Base-by-base conservation (phyloP, 2,329 filamentous ascomycete genomes). In the Clarireedia hainanense region DNA sequence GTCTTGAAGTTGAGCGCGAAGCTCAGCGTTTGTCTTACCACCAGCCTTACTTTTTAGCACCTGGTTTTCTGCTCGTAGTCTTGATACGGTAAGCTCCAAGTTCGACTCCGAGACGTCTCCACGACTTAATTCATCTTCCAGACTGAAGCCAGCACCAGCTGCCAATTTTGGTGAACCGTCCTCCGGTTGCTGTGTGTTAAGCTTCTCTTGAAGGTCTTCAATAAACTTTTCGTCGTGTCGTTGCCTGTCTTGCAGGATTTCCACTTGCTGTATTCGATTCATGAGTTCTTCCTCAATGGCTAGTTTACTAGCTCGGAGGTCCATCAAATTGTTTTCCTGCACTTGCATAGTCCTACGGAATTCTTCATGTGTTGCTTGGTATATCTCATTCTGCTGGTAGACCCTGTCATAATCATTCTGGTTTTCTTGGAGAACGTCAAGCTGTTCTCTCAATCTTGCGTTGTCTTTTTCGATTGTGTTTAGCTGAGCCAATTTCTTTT, bases 1-100 rank as follows among this genome's bases (percentile, higher is more conserved):
- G 56, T 79, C 75, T 48, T 85, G 81, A 30, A 84, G 71, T 59
- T 85, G 80, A 52, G 74, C 73, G 30, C 80, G 75, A 47, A 85
- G 70, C 45, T 75, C 71, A 45, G 77, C 76, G 55, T 76, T 79
- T 61, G 83, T 80, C 1, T 78, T 77, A 6, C 76, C 75, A 6
- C 76, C 77, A 9, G 75, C 76, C 50, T 75, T 80, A 58, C 75
- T 79, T 57, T 78, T 77, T 12, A 85, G 70, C 6, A 85, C 68
- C 37, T 78, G 75, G 62, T 83, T 84, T 68, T 86, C 83, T 5
- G 82, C 79, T 65, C 79, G 81, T 48, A 86, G 71, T 36, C 82
- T 76, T 30, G 80, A 80, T 23, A 83, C 66, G n/a, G 76, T 75
- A 45, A 80, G 70, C 10, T 74, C 73, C 49, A 79, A 69, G 15